Percentiles rank a stretch among this genome's conserved stretches.
Conservation (phyloP, 345 rosid genomes). For the Mercurialis annua region DNA sequence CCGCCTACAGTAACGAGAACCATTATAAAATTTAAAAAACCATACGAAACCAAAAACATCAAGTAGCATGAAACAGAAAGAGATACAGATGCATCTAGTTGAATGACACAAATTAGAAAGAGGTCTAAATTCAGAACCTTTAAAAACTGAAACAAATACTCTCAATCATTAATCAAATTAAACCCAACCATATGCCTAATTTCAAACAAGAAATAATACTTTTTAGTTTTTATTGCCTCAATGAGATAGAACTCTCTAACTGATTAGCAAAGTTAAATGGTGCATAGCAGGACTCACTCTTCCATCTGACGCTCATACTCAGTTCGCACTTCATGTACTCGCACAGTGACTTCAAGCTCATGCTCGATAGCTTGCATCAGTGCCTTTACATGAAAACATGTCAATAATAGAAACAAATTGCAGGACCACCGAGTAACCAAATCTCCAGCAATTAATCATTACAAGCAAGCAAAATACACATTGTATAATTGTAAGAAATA, state of each 20-base stretch:
- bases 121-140: not conserved
- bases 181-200: not conserved
- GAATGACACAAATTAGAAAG: not conserved
- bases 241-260: not conserved
- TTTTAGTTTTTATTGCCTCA: not conserved
- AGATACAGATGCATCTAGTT: not conserved
- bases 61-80: not conserved
- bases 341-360: constrained; percentile 88
- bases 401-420: constrained; percentile 8
- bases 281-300: constrained; percentile 58
- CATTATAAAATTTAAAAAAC: constrained; percentile 17
- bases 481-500: constrained; percentile 25
- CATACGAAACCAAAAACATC: not conserved
- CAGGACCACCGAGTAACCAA: not conserved
- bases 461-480: constrained; percentile 11
- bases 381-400: constrained; percentile 44
- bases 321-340: constrained; percentile 90
- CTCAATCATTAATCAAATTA: not conserved
- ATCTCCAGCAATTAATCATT: not conserved
- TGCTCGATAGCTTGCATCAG: constrained; percentile 88
- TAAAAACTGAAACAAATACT: not conserved
- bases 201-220: not conserved
- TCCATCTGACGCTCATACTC: constrained; percentile 89
- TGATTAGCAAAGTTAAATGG: not conserved
- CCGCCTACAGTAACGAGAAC: constrained; percentile 55